These are phyloP conservation scores for Xanthoconium separans DNA, from an alignment of 1,284 basidiomycete species.

Conservation along the genomic window DNA sequence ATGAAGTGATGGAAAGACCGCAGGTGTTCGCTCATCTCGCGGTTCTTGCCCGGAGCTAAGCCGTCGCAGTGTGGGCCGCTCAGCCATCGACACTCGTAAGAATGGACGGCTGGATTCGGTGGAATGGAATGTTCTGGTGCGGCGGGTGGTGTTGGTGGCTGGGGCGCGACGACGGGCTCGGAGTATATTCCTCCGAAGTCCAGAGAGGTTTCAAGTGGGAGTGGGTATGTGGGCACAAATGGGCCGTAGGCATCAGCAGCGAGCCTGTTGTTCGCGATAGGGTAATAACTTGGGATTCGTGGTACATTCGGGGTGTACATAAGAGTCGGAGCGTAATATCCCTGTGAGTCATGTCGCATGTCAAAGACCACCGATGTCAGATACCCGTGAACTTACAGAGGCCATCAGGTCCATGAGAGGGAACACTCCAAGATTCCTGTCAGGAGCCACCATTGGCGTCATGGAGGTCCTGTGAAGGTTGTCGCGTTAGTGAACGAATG, in stretches of 20 bases:
- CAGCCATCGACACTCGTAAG: constrained; percentile 21
- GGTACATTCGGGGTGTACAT: background rate
- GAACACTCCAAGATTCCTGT: background rate
- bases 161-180: background rate
- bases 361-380: background rate
- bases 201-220: background rate
- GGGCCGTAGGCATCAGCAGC: background rate
- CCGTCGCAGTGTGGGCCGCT: constrained; percentile 24
- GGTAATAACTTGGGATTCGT: background rate
- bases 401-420: background rate
- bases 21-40: constrained; percentile 30
- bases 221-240: background rate
- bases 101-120: constrained; percentile 4
- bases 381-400: constrained; percentile 9
- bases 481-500: constrained; percentile 4
- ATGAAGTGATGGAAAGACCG: constrained; percentile 20
- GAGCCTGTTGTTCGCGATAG: background rate
- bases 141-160: constrained; percentile 20
- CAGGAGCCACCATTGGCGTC: background rate
- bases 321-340: constrained; percentile 1
- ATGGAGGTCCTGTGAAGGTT: constrained; percentile 9
- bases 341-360: constrained; percentile 9
- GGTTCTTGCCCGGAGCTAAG: constrained; percentile 26
- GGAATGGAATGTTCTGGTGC: constrained; percentile 6
- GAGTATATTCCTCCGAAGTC: background rate